These are phyloP conservation scores for Solanum chaucha DNA, from an alignment of 257 asterid species.

Conservation along the genomic window DNA sequence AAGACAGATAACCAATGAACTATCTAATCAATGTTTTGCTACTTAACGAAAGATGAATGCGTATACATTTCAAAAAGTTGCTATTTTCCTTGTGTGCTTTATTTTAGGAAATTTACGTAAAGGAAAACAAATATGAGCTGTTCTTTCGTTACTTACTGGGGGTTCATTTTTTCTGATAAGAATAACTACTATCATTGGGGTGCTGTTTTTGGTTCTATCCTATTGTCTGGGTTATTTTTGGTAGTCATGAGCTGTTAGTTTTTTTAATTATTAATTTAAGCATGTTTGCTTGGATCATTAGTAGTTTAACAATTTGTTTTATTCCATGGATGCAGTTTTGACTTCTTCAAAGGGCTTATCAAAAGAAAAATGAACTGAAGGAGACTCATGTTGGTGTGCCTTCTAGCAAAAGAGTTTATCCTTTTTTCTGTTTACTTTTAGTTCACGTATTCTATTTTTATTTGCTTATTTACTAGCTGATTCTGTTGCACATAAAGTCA, in stretches of 20 bases:
- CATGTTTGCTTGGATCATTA: not conserved
- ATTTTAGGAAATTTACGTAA: not conserved
- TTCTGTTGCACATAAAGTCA: not conserved
- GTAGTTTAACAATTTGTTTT: not conserved
- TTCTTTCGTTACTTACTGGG: not conserved
- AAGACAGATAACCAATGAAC: not conserved
- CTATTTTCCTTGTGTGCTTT: not conserved
- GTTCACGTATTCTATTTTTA: not conserved
- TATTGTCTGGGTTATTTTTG: not conserved
- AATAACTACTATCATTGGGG: not conserved
- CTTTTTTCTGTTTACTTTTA: not conserved
- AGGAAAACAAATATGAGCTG: not conserved
- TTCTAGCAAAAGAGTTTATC: not conserved
- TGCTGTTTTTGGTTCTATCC: not conserved
- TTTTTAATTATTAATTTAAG: not conserved
- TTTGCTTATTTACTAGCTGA: not conserved
- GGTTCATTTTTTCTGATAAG: not conserved
- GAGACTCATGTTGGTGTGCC: not conserved
- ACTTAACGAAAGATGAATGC: not conserved
- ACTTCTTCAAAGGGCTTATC: conserved; percentile 78
- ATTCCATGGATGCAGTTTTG: conserved; percentile 54
- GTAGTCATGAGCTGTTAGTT: not conserved
- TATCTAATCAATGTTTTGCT: not conserved
- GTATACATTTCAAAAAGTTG: not conserved
- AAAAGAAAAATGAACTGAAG: conserved; percentile 49